These are phyloP conservation scores for Penicillium atrosanguineum DNA, from an alignment of 495 filamentous ascomycete genomes.

Conservation along the genomic window DNA sequence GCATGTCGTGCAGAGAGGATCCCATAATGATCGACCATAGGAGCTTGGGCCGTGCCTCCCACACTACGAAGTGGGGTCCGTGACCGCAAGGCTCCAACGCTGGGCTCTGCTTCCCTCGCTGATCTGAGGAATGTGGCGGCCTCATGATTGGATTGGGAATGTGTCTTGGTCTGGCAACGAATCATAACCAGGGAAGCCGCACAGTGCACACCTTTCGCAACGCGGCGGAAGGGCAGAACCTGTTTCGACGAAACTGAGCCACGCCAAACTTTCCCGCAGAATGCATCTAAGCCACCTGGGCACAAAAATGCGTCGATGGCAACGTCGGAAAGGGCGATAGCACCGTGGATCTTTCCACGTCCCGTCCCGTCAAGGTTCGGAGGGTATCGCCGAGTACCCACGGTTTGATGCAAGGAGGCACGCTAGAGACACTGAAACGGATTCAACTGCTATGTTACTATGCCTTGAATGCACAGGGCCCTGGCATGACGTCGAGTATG, in stretches of 20 bases:
- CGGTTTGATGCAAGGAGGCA: conserved; percentile 37
- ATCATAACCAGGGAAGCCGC: background rate
- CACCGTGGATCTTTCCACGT: conserved; percentile 28
- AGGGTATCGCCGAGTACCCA: conserved; percentile 36
- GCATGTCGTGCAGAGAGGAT: conserved; percentile 30
- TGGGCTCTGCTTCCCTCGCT: background rate
- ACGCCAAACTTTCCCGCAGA: background rate
- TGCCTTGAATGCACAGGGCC: conserved; percentile 13
- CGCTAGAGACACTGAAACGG: background rate
- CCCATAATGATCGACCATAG: conserved; percentile 15
- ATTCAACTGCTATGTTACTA: background rate
- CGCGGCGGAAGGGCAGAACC: background rate
- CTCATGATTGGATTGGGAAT: conserved; percentile 24
- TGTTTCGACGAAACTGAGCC: background rate
- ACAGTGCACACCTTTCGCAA: background rate
- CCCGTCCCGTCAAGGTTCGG: conserved; percentile 51
- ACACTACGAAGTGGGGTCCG: conserved; percentile 7
- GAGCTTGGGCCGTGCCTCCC: conserved; percentile 29
- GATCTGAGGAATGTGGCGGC: conserved; percentile 25
- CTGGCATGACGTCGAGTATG: conserved; percentile 17
- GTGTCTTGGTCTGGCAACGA: conserved; percentile 19
- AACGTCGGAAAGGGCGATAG: background rate
- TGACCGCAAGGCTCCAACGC: conserved; percentile 19
- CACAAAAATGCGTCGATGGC: background rate
- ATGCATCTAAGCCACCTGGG: conserved; percentile 16